A percentile compares a stretch with the other conserved stretches of the same genome.
Evolutionary conservation across 2,329 filamentous ascomycete species (phyloP).

Genomic region (Colletotrichum euphorbiae): DNA sequence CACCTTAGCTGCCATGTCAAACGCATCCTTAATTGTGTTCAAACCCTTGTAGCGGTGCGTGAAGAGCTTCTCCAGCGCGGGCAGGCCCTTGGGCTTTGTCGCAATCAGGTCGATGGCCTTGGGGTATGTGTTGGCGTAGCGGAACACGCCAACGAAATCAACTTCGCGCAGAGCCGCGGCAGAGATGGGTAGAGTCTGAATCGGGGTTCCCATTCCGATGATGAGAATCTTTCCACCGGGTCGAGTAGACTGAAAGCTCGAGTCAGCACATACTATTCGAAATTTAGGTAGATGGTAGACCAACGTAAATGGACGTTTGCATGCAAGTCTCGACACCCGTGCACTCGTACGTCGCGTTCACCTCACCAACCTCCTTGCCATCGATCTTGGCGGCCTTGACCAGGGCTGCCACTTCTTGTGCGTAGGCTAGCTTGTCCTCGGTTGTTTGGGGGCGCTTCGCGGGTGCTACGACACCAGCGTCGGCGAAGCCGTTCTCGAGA

Average conservation of each 20-base stretch:
- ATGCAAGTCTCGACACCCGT: slow-evolving; percentile 83
- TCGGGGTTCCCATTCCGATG: slow-evolving; percentile 78
- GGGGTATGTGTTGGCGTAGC: slow-evolving; percentile 81
- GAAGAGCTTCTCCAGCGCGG: slow-evolving; percentile 74
- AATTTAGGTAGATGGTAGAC: slow-evolving; percentile 39
- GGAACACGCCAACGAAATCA: slow-evolving; percentile 77
- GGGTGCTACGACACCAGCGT: slow-evolving; percentile 63
- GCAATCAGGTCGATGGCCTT: slow-evolving; percentile 63
- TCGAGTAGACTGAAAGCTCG: slow-evolving; percentile 60
- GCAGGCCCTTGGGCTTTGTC: slow-evolving; percentile 63
- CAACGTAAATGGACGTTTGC: slow-evolving; percentile 77
- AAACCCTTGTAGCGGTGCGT: slow-evolving; percentile 78
- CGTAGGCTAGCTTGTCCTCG: slow-evolving; percentile 65
- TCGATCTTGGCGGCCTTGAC: slow-evolving; percentile 52
- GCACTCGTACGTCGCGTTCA: slow-evolving; percentile 79
- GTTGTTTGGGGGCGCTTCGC: slow-evolving; percentile 59
- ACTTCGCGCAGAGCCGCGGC: slow-evolving; percentile 77
- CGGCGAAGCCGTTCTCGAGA: slow-evolving; percentile 65
- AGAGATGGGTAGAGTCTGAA: slow-evolving; percentile 76
- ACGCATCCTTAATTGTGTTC: slow-evolving; percentile 72
- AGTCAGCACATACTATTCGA: background rate
- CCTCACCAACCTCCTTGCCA: slow-evolving; percentile 67
- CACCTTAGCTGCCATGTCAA: slow-evolving; percentile 77
- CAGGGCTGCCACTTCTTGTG: slow-evolving; percentile 60
- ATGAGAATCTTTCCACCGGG: slow-evolving; percentile 77